Evolutionary conservation across 345 rosid species (phyloP).

Genomic region (Adansonia digitata): DNA sequence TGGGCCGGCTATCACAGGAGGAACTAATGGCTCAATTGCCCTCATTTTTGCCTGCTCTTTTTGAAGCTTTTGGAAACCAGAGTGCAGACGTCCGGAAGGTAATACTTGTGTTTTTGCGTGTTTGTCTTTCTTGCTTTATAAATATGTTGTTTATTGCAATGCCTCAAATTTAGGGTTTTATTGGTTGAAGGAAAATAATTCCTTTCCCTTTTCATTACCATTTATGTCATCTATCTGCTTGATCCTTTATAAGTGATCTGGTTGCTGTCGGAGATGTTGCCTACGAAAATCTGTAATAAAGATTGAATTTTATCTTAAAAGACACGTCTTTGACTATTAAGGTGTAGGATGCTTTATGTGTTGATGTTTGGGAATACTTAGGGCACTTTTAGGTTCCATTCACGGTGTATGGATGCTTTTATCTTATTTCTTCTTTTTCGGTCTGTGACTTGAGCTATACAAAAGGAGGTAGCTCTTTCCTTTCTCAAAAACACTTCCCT

Average conservation of each 20-base stretch:
- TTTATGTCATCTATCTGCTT: background rate
- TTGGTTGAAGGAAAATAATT: background rate
- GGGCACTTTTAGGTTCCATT: background rate
- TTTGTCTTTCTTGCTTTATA: background rate
- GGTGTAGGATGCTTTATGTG: background rate
- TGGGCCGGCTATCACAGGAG: constrained; percentile 88
- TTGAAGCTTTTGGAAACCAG: constrained; percentile 96
- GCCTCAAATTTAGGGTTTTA: background rate
- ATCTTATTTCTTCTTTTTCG: background rate
- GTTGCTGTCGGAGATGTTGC: background rate
- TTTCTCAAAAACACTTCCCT: background rate
- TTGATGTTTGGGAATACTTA: background rate
- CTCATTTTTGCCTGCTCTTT: constrained; percentile 87
- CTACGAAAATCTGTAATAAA: background rate
- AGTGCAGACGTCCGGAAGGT: constrained; percentile 99
- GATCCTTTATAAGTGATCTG: background rate
- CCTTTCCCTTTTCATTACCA: background rate
- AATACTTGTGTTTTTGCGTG: constrained; percentile 9
- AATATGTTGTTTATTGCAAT: background rate
- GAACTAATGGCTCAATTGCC: constrained; percentile 78
- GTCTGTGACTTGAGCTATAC: background rate
- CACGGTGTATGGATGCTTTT: background rate
- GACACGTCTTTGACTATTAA: background rate
- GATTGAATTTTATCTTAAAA: background rate
- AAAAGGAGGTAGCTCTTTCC: background rate